Base-by-base conservation (phyloP, 345 rosid species). In the Lumnitzera littorea region DNA sequence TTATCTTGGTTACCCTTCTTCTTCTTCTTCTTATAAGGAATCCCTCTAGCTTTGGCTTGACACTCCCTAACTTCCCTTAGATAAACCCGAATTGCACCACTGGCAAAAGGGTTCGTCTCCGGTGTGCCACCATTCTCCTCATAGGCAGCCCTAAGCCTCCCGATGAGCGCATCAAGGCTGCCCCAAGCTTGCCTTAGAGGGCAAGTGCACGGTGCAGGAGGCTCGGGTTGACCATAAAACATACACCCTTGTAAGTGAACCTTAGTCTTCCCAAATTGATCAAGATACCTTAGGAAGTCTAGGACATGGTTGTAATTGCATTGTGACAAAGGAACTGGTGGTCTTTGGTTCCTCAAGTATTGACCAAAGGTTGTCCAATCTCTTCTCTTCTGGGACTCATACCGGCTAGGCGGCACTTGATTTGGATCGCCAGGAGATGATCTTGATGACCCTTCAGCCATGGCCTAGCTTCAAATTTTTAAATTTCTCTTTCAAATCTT, bases 161-260 rank as follows among this genome's bases (percentile, higher is more conserved):
- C 97, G 50, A 90, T 90, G 64, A 90, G 87, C 46, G 97, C 97
- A 56, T 90, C 97, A n/a, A 90, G 95, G 64, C 91, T 84, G 24
- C 97, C 95, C 97, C 97, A 90, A 56, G 97, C 97, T 73, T 90
- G 97, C 57, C 88, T 74, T 2, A 87, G 79, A 0, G 97, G 92
- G 54, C 97, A 90, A 5, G 95, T 79, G 62, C 97, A 90, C 50
- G 97, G 95, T 13, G 91, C 97, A 11, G 97, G 97, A 1, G 97
- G 97, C 62, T 87, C 95, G 1, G 97, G 97, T 73, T 85, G 91
- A 1, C 97, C 97, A 29, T 72, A 90, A 71, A 87, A 90, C 70
- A 83, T 74, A 70, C 97, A 90, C 2, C 90, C 88, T 61, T 79
- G 85, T 10, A 84, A 63, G 74, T 87, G 95, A 24, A 87, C 95